Evolutionary conservation across 345 rosid genomes (phyloP), one percentile per base, ranked within the genome.

Genomic region (Eucalyptus globulus): DNA sequence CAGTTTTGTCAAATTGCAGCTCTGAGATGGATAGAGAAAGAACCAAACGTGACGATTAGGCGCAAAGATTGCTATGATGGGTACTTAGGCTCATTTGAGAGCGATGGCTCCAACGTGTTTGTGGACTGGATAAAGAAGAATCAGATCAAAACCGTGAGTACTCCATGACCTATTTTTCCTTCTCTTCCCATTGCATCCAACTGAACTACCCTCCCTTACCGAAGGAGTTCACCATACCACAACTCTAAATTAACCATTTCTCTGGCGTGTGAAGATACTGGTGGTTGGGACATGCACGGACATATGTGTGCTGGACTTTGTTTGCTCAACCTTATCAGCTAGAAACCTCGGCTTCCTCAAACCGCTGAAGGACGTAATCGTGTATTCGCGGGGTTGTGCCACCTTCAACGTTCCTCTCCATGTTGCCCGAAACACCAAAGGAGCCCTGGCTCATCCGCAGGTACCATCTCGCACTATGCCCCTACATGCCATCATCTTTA

Each of bases 211-310:
- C 47, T 40, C 85, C 47, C 15, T 31, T 15, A 24, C 43, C 27
- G 24, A 54, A 51, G 60, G 60, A 86, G 60, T 49, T 45, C 65
- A 19, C 40, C 43, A 49, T 86, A 86, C 49, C 47, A 34, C 14
- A 22, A 45, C 43, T 87, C 26, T 87, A 50, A 54, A 56, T 1
- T 56, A 26, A 19, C 47, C 21, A 31, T 87, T 53, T 76, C n/a
- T 56, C 87, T 90, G 37, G 45, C 37, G n/a, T 44, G 89, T 86
- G 88, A 49, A 95, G 97, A 53, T 95, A 31, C 47, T 95, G 90
- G 96, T 93, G 58, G 93, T 91, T 15, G 96, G 95, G 83, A 92
- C 95, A 54, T 95, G 97, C 92, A 94, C 95, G 43, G 97, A 93
- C 86, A 86, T 94, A 49, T 95, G 96, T 34, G 95, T 95, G 69